Base-by-base conservation (phyloP, 2,329 filamentous ascomycete species). In the Pseudogymnoascus sp. region DNA sequence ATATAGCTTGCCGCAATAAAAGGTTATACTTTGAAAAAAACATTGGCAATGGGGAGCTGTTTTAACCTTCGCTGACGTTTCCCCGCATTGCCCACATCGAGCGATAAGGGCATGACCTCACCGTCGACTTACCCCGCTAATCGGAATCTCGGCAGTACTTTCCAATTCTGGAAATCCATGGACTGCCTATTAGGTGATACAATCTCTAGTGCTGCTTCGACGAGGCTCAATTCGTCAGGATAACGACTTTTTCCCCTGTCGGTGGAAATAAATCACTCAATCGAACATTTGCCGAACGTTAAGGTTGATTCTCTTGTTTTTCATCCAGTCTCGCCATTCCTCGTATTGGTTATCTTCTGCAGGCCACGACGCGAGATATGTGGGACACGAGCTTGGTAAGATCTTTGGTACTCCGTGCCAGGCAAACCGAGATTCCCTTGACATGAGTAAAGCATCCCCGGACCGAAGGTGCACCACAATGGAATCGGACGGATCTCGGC, bases 321-420 rank as follows among this genome's bases (percentile, higher is more conserved):
- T 79, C 90, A 98, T 93, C 93, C 93, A 98, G 1, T 90, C 90
- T 69, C 80, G 83, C 91, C 92, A 97, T 43, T 80, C 79, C 61
- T 85, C 80, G 23, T 68, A 60, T 72, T 78, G 45, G 77, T 74
- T 3, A 79, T 28, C 64, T 34, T 65, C 65, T 8, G 75, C 79
- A 7, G 93, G 93, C 93, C 93, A 98, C 45, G 88, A 79, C 64
- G 80, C 77, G 61, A 98, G 75, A 75, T 87, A 90, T 0, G 78
- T 78, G 0, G 93, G 93, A 75, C 93, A 98, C 0, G 91, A 96
- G 0, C 79, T 84, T 57, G 85, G 83, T 37, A 97, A 73, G 11
- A 98, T 88, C 74, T 93, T 95, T 5, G 95, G 93, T 11, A 98
- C 92, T 11, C 90, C 93, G 77, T 98, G 95, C 93, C 93, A 98